Base-by-base conservation (phyloP, 148 eudicot genomes). In the Mesembryanthemum crystallinum region DNA sequence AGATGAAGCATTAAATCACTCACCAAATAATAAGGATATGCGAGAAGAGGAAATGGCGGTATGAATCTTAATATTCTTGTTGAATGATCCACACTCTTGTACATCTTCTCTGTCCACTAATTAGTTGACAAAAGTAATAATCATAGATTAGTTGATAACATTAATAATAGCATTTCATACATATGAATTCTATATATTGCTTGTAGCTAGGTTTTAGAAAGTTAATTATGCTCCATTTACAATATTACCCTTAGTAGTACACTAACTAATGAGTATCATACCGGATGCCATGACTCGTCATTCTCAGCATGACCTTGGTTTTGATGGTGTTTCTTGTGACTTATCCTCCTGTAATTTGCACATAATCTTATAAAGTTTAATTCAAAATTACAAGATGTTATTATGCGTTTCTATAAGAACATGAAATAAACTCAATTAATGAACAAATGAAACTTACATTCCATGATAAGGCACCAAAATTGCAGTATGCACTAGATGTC, bases 241-340 rank as follows among this genome's bases (percentile, higher is more conserved):
- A 39, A 39, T 9, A 39, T 39, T 39, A 9, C 9, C 9, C 43
- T 39, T 39, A 39, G 43, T 45, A 35, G 39, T 35, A 35, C 39
- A 45, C 14, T n/a, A n/a, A 11, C 49, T 45, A 8, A 45, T 45
- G 49, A 45, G 14, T 52, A 24, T 28, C 39, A 18, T 69, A 88
- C 89, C 8, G 89, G 91, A 43, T 86, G 87, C 89, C 89, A 88
- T 49, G 91, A 88, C 71, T 88, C 91, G 77, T 88, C 91, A 25
- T 84, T 86, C 73, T 88, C 91, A 21, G 84, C 89, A 75, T 88
- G 89, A 6, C 91, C 91, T 76, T 88, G 91, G 85, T 88, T 86
- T 80, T 79, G 87, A 80, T 88, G 91, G 64, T 88, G 91, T 57
- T 86, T 88, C 71, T 86, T 86, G 71, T 88, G 91, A 78, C 91